Conservation (phyloP, 768 basidiomycete genomes). For the Tulasnella sp. region DNA sequence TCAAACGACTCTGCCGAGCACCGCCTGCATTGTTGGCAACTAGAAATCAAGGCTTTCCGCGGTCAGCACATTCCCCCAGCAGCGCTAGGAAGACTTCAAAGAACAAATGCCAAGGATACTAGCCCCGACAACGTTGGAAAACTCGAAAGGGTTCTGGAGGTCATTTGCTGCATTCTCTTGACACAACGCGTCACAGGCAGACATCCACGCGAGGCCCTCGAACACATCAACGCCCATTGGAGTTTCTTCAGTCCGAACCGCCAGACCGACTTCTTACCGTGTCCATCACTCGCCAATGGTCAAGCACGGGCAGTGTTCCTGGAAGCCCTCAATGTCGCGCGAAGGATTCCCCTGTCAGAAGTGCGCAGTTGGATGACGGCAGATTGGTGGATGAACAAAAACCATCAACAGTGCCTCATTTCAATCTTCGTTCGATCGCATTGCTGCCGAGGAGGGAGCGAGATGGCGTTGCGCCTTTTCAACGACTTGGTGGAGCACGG, state of each 20-base stretch:
- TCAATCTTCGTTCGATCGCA: neutral
- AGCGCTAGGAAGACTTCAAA: neutral
- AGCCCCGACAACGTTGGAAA: neutral
- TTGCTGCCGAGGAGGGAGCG: neutral
- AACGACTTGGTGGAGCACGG: neutral
- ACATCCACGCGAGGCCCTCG: neutral
- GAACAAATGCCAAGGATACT: neutral
- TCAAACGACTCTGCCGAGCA: neutral
- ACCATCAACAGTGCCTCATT: neutral
- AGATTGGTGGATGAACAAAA: neutral
- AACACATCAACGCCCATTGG: neutral
- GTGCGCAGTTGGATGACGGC: neutral
- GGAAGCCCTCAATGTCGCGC: neutral
- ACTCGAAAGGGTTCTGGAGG: neutral
- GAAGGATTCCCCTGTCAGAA: neutral
- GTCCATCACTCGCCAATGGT: neutral
- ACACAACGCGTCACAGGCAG: neutral
- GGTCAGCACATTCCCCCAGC: neutral
- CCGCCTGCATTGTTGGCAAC: neutral
- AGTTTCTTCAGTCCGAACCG: neutral
- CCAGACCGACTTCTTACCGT: neutral
- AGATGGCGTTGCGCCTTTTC: neutral
- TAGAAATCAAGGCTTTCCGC: neutral
- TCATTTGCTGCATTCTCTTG: neutral
- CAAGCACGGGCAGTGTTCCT: neutral